Base-by-base conservation (phyloP, 2,329 filamentous ascomycete species). In the Aureobasidium sp. region DNA sequence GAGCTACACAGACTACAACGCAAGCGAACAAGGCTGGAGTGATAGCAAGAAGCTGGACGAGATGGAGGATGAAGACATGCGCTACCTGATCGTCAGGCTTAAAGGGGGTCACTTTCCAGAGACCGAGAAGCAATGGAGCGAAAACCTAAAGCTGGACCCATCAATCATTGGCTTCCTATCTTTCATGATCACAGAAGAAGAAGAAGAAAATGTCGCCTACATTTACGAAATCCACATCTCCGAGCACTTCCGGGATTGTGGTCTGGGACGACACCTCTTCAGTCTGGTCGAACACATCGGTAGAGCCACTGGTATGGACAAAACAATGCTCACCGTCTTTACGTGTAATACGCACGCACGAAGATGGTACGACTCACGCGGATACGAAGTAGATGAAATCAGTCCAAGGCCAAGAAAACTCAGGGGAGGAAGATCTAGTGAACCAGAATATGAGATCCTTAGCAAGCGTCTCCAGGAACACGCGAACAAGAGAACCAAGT, bases 201-300 rank as follows among this genome's bases (percentile, higher is more conserved):
- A 85, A 52, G 79, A 80, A 1, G 75, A 83, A 63, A 78, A 85
- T 0, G 88, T 91, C 2, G 70, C 91, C 22, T 93, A 91, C 72
- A 86, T 89, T 71, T 93, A 91, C 71, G 89, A 93, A 74, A 84
- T 93, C 39, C 89, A 93, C 69, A 79, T 92, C 3, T 73, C 77
- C 40, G 74, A 78, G 1, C 73, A 77, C 1, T 70, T 88, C 5
- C 81, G 83, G 66, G 17, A 39, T 2, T 47, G 50, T 39, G 80
- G 85, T 75, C 74, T 92, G 2, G 87, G 85, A 1, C 76, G 70
- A 14, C 73, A 79, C 14, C 76, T 92, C 42, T 83, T 92, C 76
- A 68, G 72, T 1, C 74, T 83, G 63, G 79, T 84, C 8, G 79
- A 81, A 50, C 70, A 70, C 5, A 76, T 85, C 5, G 87, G 83